Evolutionary conservation across 2,329 filamentous ascomycete species (phyloP), one percentile per base, ranked within the genome.

Genomic region (Pseudogymnoascus sp.): DNA sequence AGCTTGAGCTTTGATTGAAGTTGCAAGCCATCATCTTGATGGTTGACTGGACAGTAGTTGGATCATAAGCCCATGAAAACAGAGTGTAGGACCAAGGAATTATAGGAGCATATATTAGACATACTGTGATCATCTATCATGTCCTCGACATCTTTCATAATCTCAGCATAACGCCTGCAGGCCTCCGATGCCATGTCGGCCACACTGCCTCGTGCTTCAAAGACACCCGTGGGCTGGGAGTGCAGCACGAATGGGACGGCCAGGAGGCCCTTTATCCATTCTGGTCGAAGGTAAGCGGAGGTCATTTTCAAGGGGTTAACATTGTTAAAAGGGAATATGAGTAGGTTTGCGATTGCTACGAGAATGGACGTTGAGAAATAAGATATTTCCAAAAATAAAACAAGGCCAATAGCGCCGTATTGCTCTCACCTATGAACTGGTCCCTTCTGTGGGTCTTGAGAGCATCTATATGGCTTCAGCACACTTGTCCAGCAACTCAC

Each of bases 191-290:
- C 89, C 79, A 93, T 92, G 62, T 86, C 82, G 47, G 82, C 78
- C 58, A 93, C 82, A 61, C 80, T 82, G 60, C 82, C 79, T 67
- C 85, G 81, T 61, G 83, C 80, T 65, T 92, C 87, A 69, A 93
- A 92, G 41, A 92, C 85, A 18, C 91, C 91, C 1, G 91, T 95
- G 3, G 94, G 94, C 72, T 97, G 92, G 1, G 93, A 97, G 74
- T 96, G 92, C 60, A 99, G 84, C 38, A 99, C 93, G 72, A 99
- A 99, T 0, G 94, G 94, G 0, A 97, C 93, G 1, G 94, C 94
- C 11, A 97, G 80, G 3, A 97, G 83, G 38, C 88, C 90, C 77
- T 99, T 97, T 79, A 97, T 90, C 93, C 93, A 97, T 87, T 96
- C 91, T 86, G 69, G 64, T 58, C 64, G 39, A 50, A 60, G 25